Percentiles rank a stretch among this genome's conserved stretches.
These are phyloP conservation scores for Cucurbita moschata DNA, from an alignment of 306 rosid species.

Conservation along the genomic window DNA sequence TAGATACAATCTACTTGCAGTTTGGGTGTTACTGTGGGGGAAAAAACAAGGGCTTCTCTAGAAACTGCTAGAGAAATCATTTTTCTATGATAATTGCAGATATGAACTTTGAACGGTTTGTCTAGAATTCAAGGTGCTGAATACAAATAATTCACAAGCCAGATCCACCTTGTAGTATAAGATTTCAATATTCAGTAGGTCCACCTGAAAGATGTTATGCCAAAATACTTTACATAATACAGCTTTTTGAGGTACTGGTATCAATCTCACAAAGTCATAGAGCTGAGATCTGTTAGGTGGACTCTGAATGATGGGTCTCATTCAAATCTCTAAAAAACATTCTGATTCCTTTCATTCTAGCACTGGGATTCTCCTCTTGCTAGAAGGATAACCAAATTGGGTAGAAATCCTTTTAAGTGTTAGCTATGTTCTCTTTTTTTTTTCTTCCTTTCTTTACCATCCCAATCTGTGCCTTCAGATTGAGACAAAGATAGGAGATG, in stretches of 20 bases:
- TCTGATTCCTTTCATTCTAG: not conserved
- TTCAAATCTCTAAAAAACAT: not conserved
- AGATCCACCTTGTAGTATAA: conserved; percentile 7
- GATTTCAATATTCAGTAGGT: conserved; percentile 25
- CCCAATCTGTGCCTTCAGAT: not conserved
- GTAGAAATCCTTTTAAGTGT: not conserved
- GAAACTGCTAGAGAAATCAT: not conserved
- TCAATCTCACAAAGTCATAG: not conserved
- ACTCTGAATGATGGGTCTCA: not conserved
- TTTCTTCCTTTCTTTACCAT: not conserved
- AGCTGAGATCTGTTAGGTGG: not conserved
- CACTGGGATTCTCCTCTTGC: not conserved
- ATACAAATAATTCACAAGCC: not conserved
- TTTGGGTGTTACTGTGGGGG: not conserved
- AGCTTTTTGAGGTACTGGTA: not conserved
- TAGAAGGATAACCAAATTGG: not conserved
- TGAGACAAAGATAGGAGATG: not conserved
- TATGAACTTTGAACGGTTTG: not conserved
- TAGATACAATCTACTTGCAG: not conserved
- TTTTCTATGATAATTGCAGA: not conserved
- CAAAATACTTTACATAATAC: not conserved
- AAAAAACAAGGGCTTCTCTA: not conserved
- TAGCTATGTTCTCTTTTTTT: not conserved
- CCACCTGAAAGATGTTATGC: conserved; percentile 33
- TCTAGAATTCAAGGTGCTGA: not conserved